Evolutionary conservation across 441 rosid species (phyloP).

Genomic region (Flueggea neowawraea): DNA sequence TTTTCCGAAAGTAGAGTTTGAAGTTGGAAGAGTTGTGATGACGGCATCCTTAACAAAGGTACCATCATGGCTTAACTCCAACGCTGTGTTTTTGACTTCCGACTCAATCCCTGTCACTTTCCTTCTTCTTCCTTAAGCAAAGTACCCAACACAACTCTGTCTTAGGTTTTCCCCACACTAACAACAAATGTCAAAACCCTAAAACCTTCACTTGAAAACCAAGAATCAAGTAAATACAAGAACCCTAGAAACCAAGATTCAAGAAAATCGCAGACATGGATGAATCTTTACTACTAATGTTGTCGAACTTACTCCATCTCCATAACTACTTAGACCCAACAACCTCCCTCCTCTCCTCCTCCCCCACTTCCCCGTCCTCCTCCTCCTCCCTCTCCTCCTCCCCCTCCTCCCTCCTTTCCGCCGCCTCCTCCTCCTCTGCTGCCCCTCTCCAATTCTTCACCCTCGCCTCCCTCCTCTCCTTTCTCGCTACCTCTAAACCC

Average conservation of each 20-base stretch:
- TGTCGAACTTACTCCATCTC: slow-evolving; percentile 78
- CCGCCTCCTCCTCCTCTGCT: slow-evolving; percentile 42
- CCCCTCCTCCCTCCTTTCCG: slow-evolving; percentile 37
- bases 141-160: too few relatives aligned
- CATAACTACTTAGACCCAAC: slow-evolving; percentile 77
- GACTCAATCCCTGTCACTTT: too few relatives aligned
- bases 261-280: slow-evolving; percentile 29
- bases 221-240: too few relatives aligned
- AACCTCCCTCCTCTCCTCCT: slow-evolving; percentile 51
- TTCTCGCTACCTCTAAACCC: slow-evolving; percentile 54
- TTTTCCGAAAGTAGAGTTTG: too few relatives aligned
- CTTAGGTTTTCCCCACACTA: too few relatives aligned
- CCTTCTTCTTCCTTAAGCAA: too few relatives aligned
- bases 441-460: slow-evolving; percentile 66
- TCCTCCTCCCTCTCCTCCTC: slow-evolving; percentile 29
- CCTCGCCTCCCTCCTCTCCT: slow-evolving; percentile 76
- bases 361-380: slow-evolving; percentile 35
- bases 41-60: too few relatives aligned
- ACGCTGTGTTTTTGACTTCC: too few relatives aligned
- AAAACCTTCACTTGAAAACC: not conserved
- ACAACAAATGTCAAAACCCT: slow-evolving; percentile 1
- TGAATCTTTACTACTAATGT: slow-evolving; percentile 56
- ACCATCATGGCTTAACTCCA: too few relatives aligned
- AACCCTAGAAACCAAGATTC: too few relatives aligned
- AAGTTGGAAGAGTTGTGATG: too few relatives aligned